These are phyloP conservation scores for Podaxis sp. DNA, from an alignment of 768 basidiomycete genomes.

Conservation along the genomic window DNA sequence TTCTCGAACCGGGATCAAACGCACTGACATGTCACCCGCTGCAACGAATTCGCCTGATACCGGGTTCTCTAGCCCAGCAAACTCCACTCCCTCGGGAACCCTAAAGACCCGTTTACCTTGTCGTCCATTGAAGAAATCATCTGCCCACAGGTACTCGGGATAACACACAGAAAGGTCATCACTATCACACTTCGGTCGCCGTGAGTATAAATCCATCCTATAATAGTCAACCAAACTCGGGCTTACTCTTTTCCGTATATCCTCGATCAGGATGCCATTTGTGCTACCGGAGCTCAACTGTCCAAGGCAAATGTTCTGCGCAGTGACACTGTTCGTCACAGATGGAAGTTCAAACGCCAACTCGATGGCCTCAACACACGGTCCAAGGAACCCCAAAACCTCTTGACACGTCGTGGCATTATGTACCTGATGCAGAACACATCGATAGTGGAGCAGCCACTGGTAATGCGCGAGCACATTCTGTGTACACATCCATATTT, in stretches of 20 bases:
- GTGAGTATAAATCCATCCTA: neutral
- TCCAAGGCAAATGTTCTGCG: constrained; percentile 11
- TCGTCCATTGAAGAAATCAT: constrained; percentile 17
- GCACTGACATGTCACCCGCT: constrained; percentile 21
- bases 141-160: constrained; percentile 22
- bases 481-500: constrained; percentile 12
- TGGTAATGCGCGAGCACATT: constrained; percentile 24
- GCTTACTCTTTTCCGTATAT: constrained; percentile 19
- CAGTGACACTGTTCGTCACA: constrained; percentile 13
- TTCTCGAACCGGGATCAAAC: neutral
- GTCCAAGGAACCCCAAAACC: constrained; percentile 21
- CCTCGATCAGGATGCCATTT: constrained; percentile 19
- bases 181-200: constrained; percentile 5
- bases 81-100: constrained; percentile 20
- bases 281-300: constrained; percentile 11
- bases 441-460: constrained; percentile 29
- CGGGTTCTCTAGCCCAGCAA: constrained; percentile 9
- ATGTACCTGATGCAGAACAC: constrained; percentile 26
- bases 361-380: constrained; percentile 24
- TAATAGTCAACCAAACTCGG: neutral
- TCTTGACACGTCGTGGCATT: constrained; percentile 27
- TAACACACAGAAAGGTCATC: constrained; percentile 17
- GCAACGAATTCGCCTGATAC: constrained; percentile 16
- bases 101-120: constrained; percentile 18
- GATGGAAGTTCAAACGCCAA: constrained; percentile 16